phyloP scores from a whole-genome alignment of 495 filamentous ascomycete species.

The Penicillium lagena region DNA sequence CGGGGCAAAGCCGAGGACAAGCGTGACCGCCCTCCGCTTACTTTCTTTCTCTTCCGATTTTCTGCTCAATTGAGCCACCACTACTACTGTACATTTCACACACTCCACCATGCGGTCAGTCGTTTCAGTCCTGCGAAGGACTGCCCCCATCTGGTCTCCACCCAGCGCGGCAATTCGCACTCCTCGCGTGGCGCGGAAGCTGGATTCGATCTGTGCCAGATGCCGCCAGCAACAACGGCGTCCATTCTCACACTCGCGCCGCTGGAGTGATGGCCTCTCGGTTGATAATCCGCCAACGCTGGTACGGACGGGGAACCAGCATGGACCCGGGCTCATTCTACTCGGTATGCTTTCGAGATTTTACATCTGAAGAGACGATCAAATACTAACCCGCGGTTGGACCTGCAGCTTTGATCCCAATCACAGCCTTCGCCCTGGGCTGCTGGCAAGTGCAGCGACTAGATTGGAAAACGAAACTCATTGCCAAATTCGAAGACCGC shows the following conservation, averaged over 20 bases:
- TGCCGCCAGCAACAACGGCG: conserved; percentile 34
- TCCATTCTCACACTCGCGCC: conserved; percentile 16
- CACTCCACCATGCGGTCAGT: conserved; percentile 24
- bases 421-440: conserved; percentile 84
- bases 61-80: background rate
- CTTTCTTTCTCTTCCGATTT: background rate
- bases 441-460: conserved; percentile 96
- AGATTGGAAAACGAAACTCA: conserved; percentile 84
- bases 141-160: conserved; percentile 14
- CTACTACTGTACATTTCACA: background rate
- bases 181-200: conserved; percentile 13
- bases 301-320: conserved; percentile 62
- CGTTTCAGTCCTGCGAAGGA: conserved; percentile 22
- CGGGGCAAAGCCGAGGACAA: background rate
- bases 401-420: conserved; percentile 74
- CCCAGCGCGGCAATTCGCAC: conserved; percentile 13
- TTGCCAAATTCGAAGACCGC: conserved; percentile 85
- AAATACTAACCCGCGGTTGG: background rate
- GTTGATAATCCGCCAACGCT: conserved; percentile 83
- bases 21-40: background rate
- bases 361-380: background rate
- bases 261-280: conserved; percentile 37
- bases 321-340: conserved; percentile 77
- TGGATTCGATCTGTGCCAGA: conserved; percentile 30
- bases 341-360: conserved; percentile 46